Conservation (phyloP, 176 grass and related monocot genomes). For the Carex littledalei region DNA sequence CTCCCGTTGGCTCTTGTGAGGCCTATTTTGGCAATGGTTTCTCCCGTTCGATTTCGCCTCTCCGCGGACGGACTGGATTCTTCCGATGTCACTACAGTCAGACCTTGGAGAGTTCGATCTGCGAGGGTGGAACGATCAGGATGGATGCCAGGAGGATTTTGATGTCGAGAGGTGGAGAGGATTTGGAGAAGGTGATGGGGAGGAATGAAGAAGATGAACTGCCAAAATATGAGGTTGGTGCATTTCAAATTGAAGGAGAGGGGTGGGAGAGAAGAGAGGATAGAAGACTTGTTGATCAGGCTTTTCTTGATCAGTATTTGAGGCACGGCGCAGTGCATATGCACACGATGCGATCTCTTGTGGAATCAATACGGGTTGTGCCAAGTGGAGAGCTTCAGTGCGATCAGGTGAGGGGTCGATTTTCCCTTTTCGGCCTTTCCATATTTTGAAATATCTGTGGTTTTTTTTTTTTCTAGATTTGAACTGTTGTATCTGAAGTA, state of each 20-base stretch:
- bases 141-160: constrained; percentile 63
- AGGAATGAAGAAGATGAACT: constrained; percentile 81
- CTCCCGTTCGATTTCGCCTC: constrained; percentile 46
- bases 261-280: constrained; percentile 28
- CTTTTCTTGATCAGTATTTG: constrained; percentile 56
- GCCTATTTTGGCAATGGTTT: constrained; percentile 96
- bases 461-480: background rate
- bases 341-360: constrained; percentile 83
- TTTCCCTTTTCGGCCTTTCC: background rate
- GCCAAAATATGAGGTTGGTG: constrained; percentile 56
- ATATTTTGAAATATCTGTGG: background rate
- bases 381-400: constrained; percentile 59
- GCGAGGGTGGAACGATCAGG: constrained; percentile 66
- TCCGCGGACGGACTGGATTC: constrained; percentile 30
- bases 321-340: constrained; percentile 36
- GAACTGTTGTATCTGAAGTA: background rate
- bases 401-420: constrained; percentile 43
- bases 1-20: constrained; percentile 66
- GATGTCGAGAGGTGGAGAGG: constrained; percentile 88
- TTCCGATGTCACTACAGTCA: constrained; percentile 87
- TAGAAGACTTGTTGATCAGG: constrained; percentile 32
- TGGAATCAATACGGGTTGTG: constrained; percentile 58
- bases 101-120: constrained; percentile 81
- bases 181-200: constrained; percentile 64
- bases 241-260: constrained; percentile 58